Evolutionary conservation across 371 early-diverging fungal species (phyloP).

Genomic region (Mycotypha africana): DNA sequence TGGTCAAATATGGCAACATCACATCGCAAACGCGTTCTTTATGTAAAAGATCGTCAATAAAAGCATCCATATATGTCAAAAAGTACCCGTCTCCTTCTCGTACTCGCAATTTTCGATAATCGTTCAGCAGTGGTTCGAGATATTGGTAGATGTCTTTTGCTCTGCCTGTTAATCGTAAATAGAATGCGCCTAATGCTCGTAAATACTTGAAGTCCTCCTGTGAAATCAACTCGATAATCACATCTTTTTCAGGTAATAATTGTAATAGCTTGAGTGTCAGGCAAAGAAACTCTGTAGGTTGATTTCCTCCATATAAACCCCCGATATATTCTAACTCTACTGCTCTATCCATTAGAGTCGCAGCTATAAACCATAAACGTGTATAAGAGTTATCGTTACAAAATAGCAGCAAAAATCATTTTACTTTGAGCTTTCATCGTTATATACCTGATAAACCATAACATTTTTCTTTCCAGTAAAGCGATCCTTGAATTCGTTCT

Average conservation of each 20-base stretch:
- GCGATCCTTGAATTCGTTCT: slow-evolving; percentile 82
- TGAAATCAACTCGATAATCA: slow-evolving; percentile 71
- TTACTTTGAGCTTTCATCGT: too few relatives aligned
- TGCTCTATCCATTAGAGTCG: slow-evolving; percentile 87
- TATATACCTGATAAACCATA: slow-evolving; percentile 83
- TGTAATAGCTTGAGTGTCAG: slow-evolving; percentile 85
- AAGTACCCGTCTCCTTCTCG: slow-evolving; percentile 49
- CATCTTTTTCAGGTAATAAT: slow-evolving; percentile 84
- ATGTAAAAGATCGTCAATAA: slow-evolving; percentile 79
- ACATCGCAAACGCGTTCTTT: slow-evolving; percentile 85
- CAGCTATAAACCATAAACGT: slow-evolving; percentile 46
- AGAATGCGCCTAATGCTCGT: slow-evolving; percentile 87
- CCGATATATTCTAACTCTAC: slow-evolving; percentile 75
- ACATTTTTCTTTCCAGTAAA: slow-evolving; percentile 96
- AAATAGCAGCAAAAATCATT: too few relatives aligned
- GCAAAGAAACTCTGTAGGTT: slow-evolving; percentile 90
- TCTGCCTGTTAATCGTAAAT: slow-evolving; percentile 75
- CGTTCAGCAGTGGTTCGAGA: slow-evolving; percentile 83
- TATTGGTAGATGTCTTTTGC: slow-evolving; percentile 76
- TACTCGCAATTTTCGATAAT: slow-evolving; percentile 80
- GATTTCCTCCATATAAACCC: slow-evolving; percentile 80
- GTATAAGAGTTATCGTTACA: too few relatives aligned
- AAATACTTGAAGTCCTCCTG: slow-evolving; percentile 84
- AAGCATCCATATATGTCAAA: slow-evolving; percentile 85
- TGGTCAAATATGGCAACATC: slow-evolving; percentile 79